Evolutionary conservation across 1,284 basidiomycete genomes (phyloP), one percentile per base, ranked within the genome.

Genomic region (Pterulicium gracile): DNA sequence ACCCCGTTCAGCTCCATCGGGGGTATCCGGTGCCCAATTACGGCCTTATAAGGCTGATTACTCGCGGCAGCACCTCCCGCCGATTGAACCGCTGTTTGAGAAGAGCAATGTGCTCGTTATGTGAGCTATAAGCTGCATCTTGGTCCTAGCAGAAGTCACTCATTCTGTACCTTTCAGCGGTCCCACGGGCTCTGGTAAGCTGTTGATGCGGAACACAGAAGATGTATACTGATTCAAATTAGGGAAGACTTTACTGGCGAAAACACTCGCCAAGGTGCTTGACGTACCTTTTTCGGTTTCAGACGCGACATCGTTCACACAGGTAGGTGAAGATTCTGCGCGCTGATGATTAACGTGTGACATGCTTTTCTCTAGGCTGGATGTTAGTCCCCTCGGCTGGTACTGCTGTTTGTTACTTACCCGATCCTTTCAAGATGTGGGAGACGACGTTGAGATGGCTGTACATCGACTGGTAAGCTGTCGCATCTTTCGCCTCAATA

Each of bases 81-180:
- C 47, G 24, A 10, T 32, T 40, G 24, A 61, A 61, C 73, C 80
- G 32, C 57, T 77, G 22, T 88, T 93, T 48, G 92, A 95, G 69
- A 96, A 96, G 73, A 93, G 88, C 58, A 95, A 96, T 58, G 88
- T 95, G 1, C 67, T 94, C 44, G 81, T 94, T 52, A 75, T 95
- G 89, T 88, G 61, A 47, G 80, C 65, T 32, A 10, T 34, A 10
- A 49, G 22, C 4, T 34, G 23, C 49, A 36, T 2, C 1, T 15
- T 23, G 23, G 12, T 45, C 39, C 17, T 17, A 19, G 44, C 43
- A 49, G 23, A 3, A 5, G 36, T 17, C 15, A 7, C 19, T 7
- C n/a, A 7, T 17, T 17, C n/a, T 39, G 15, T 39, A 5, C 15
- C 15, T 43, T 15, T 27, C 52, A 88, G 85, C 56, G 86, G 86